Evolutionary conservation across 805 yeast genomes (phyloP), one percentile per base, ranked within the genome.

Genomic region (Saturnispora quitensis): DNA sequence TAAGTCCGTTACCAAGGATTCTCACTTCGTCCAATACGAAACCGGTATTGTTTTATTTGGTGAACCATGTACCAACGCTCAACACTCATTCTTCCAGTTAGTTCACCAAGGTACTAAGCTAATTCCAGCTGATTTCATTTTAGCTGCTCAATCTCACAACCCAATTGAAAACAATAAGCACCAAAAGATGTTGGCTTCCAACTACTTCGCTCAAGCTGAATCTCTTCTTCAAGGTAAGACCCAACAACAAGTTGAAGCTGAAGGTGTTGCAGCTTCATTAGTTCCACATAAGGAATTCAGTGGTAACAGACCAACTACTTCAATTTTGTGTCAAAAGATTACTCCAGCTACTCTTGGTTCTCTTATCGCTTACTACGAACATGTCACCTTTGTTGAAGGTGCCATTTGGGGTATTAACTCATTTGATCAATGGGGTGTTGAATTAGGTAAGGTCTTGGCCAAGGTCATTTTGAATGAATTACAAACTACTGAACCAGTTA

Each of bases 401-500:
- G 99, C 99, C 53, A 74, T 93, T 66, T 91, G 99, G 99, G 93
- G 95, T 81, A 90, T 93, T 77, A 93, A 93, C 83, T 91, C 98
- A 18, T 93, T 89, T 68, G 99, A 93, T 77, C 99, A 93, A 78
- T 93, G 98, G 96, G 99, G 99, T 73, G 99, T 93, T 65, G 99
- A 93, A 76, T 86, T 93, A 63, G 99, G 99, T 70, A 93, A 93
- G 76, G 95, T 86, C 50, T 81, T 93, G 68, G 99, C 99, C 67
- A 93, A 93, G 83, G 93, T 79, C 54, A 91, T 93, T 65, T 91
- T 95, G 63, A 79, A 79, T 63, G 97, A 93, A 74, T 82, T 93
- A 67, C 86, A 86, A 62, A 80, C 77, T 66, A 63, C 73, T 31
- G 66, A 69, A 45, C 70, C 73, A 51, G 82, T 86, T 51, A 67